phyloP scores from a whole-genome alignment of 805 yeast species.

The Phaffomyces antillensis region DNA sequence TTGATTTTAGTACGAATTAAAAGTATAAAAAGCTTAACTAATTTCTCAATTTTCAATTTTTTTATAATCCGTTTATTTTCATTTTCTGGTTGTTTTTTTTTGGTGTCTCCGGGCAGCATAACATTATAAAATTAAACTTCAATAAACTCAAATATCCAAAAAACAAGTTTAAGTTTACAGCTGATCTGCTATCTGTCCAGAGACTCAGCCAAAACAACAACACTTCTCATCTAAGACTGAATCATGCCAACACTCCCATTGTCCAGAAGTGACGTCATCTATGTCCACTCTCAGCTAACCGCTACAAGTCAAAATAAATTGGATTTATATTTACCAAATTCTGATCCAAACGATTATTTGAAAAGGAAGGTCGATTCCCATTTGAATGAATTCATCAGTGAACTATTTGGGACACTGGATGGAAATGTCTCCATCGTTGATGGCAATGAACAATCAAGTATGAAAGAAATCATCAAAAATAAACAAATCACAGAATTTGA shows the following conservation, averaged over 20 bases:
- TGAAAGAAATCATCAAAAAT: neutral
- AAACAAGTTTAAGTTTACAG: too few relatives aligned
- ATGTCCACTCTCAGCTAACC: conserved; percentile 38
- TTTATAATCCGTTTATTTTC: neutral
- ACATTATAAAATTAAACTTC: too few relatives aligned
- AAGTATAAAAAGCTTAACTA: too few relatives aligned
- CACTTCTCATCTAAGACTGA: too few relatives aligned
- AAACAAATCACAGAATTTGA: conserved; percentile 35
- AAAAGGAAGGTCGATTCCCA: conserved; percentile 35
- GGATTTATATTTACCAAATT: conserved; percentile 39
- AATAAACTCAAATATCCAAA: too few relatives aligned
- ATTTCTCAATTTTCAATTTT: neutral
- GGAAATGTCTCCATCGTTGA: conserved; percentile 47
- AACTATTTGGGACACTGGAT: conserved; percentile 50
- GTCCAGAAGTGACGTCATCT: conserved; percentile 44
- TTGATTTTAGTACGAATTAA: too few relatives aligned
- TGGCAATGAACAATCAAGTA: conserved; percentile 31
- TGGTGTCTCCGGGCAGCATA: neutral
- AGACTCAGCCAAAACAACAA: too few relatives aligned
- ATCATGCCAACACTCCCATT: conserved; percentile 23
- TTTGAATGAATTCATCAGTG: conserved; percentile 40
- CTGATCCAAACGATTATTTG: conserved; percentile 36
- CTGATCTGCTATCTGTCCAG: too few relatives aligned
- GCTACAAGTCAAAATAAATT: conserved; percentile 37
- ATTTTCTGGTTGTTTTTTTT: neutral